Percentiles rank a stretch among this genome's conserved stretches.
These are phyloP conservation scores for Alopecurus myosuroides DNA, from an alignment of 176 grass and related monocot genomes.

Conservation along the genomic window DNA sequence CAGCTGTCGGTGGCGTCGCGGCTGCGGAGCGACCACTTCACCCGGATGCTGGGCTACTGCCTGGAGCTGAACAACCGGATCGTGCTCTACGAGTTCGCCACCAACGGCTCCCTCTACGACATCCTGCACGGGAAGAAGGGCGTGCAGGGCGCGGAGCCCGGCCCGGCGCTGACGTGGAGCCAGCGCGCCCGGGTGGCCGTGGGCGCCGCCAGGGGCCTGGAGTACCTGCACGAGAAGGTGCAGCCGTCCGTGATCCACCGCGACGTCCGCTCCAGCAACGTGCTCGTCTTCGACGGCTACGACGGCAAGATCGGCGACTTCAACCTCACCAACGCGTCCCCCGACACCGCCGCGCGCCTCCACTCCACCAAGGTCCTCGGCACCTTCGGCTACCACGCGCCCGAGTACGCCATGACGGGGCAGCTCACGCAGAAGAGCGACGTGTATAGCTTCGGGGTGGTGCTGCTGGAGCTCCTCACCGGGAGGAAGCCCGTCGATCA, in stretches of 20 bases:
- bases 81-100: constrained; percentile 75
- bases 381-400: constrained; percentile 96
- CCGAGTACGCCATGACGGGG: constrained; percentile 91
- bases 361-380: constrained; percentile 97
- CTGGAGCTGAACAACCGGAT: constrained; percentile 81
- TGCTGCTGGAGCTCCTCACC: constrained; percentile 80
- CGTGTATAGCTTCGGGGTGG: constrained; percentile 87
- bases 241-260: constrained; percentile 75
- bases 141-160: constrained; percentile 65
- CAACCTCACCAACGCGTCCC: constrained; percentile 88
- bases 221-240: constrained; percentile 80
- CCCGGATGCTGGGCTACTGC: constrained; percentile 79
- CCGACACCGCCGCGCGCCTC: constrained; percentile 77
- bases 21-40: constrained; percentile 72
- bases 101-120: constrained; percentile 82
- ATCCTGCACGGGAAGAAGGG: constrained; percentile 97
- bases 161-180: constrained; percentile 58
- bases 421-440: constrained; percentile 90
- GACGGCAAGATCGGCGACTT: constrained; percentile 88
- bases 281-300: constrained; percentile 73
- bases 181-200: constrained; percentile 67
- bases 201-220: constrained; percentile 78
- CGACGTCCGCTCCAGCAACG: constrained; percentile 94
- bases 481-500: constrained; percentile 96
- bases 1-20: constrained; percentile 66